Base-by-base conservation (phyloP, 768 basidiomycete genomes). In the Leccinum ochraceum region DNA sequence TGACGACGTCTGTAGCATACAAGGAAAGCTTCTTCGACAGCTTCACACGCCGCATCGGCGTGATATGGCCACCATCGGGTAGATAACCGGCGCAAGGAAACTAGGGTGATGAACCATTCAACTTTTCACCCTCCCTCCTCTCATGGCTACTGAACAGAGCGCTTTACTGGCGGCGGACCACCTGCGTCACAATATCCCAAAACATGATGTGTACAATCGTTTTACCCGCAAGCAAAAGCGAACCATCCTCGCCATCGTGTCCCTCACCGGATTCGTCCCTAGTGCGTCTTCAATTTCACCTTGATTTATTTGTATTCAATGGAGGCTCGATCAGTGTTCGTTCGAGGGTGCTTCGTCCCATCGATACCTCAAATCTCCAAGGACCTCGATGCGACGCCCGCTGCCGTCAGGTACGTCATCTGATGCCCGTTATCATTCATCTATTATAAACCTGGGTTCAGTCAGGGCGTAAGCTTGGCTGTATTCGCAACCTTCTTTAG, bases 291-390 rank as follows among this genome's bases (percentile, higher is more conserved):
- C 22, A 30, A 53, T 54, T 37, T 42, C 42, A 42, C 42, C 5
- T 52, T n/a, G 34, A 46, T 61, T 52, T 42, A 22, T 36, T 20
- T 32, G 42, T 42, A 42, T 42, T 42, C 42, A n/a, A 10, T 42
- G 9, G 42, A 42, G 42, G 42, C 42, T 24, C 48, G 48, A 53
- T 3, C 56, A 92, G 90, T 88, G 39, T 85, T 93, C 61, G 84
- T 88, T 0, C 76, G 83, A 7, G 86, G 84, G 0, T 83, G 83
- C 1, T 91, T 93, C 69, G 79, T 90, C 3, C 90, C 90, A 0
- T 85, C 86, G 0, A 88, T 93, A 59, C 89, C 90, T 0, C 81
- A 88, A 53, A 85, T 94, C 53, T 84, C 90, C 7, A 74, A 71
- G 28, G 90, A 94, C 60, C 71, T 94, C 11, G 50, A 81, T 26